Conservation (phyloP, 805 yeast species). For the Zygosaccharomyces bisporus region DNA sequence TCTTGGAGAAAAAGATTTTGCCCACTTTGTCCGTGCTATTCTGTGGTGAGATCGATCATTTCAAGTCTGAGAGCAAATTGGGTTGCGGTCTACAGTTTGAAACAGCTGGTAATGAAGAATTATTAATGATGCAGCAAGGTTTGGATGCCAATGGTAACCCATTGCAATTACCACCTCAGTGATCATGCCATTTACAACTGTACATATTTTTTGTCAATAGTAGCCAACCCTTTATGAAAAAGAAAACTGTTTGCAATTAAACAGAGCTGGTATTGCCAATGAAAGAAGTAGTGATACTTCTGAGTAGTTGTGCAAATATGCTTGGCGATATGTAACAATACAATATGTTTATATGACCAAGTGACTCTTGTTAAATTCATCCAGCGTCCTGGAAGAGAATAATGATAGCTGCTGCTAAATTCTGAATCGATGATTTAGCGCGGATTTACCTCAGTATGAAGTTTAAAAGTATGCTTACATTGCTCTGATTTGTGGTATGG, state of each 20-base stretch:
- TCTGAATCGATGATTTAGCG: no score
- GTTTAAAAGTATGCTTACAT: no score
- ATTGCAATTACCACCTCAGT: constrained; percentile 70
- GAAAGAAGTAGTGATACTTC: neutral
- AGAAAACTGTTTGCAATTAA: constrained; percentile 1
- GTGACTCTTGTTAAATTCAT: neutral
- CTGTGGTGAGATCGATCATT: constrained; percentile 90
- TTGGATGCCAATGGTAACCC: constrained; percentile 85
- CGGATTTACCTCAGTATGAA: no score
- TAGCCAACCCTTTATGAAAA: neutral
- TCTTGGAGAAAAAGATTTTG: constrained; percentile 88
- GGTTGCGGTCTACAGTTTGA: constrained; percentile 96
- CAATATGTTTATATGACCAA: neutral
- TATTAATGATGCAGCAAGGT: constrained; percentile 88
- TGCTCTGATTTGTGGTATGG: no score
- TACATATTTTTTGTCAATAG: constrained; percentile 9
- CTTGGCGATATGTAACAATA: neutral
- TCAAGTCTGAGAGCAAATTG: constrained; percentile 68
- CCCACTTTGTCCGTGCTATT: constrained; percentile 88
- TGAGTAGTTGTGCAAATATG: neutral
- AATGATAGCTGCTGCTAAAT: no score
- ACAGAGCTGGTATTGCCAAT: no score
- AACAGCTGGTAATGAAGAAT: constrained; percentile 90
- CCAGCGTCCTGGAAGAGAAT: no score
- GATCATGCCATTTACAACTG: constrained; percentile 17